Conservation (phyloP, 768 basidiomycete species). For the Peribolospora baueri region DNA sequence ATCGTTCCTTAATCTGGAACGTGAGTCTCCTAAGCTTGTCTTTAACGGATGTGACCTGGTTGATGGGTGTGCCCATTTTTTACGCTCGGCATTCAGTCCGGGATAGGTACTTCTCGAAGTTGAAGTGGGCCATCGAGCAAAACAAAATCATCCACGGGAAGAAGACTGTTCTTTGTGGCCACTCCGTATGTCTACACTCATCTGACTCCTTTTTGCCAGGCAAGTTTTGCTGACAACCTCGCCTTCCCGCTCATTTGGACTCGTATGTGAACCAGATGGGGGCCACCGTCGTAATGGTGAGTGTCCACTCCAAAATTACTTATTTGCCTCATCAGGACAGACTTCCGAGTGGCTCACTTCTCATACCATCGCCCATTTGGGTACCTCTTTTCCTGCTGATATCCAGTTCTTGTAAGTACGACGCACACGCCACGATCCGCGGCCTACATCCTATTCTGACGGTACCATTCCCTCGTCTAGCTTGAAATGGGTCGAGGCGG, state of each 20-base stretch:
- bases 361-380: too few species aligned
- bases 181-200: slow-evolving; percentile 20
- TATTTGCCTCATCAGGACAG: neutral
- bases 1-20: slow-evolving; percentile 68
- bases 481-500: slow-evolving; percentile 91
- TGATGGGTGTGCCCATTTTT: neutral
- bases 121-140: slow-evolving; percentile 59
- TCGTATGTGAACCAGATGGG: slow-evolving; percentile 33
- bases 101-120: slow-evolving; percentile 21
- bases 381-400: neutral
- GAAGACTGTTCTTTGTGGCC: slow-evolving; percentile 50
- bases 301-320: neutral
- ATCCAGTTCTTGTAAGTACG: neutral
- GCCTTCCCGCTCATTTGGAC: too few species aligned
- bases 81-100: neutral
- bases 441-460: too few species aligned
- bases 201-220: too few species aligned
- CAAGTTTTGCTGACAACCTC: too few species aligned
- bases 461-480: slow-evolving; percentile 21
- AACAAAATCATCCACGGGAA: slow-evolving; percentile 45
- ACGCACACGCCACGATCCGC: neutral
- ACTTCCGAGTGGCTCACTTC: neutral
- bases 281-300: slow-evolving; percentile 29
- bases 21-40: too few species aligned
- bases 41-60: too few species aligned